Conservation (phyloP, 129 eudicot species). For the Rutidosis leptorrhynchoides region DNA sequence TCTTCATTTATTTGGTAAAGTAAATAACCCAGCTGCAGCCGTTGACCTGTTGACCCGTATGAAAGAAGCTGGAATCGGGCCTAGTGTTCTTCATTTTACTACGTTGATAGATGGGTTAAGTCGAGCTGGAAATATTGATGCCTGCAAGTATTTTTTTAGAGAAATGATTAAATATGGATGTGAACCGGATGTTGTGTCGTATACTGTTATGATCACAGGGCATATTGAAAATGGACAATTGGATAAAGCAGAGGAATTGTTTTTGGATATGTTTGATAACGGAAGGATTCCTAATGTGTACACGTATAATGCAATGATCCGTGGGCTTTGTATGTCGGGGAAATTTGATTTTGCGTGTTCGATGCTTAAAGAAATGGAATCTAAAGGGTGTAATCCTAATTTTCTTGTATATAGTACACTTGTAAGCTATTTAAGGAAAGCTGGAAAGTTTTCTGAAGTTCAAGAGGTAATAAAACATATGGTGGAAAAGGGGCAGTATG, state of each 20-base stretch:
- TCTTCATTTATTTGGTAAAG: conserved; percentile 78
- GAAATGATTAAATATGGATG: conserved; percentile 49
- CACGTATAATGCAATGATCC: conserved; percentile 88
- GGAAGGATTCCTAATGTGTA: conserved; percentile 89
- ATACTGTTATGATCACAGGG: conserved; percentile 84
- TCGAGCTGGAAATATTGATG: conserved; percentile 15
- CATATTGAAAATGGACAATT: conserved; percentile 58
- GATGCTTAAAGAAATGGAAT: conserved; percentile 93
- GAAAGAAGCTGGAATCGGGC: conserved; percentile 71
- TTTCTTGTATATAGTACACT: conserved; percentile 88
- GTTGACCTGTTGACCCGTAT: conserved; percentile 68
- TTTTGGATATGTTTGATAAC: conserved; percentile 53
- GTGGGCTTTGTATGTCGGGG: conserved; percentile 76
- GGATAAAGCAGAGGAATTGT: conserved; percentile 63
- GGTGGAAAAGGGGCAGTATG: conserved; percentile 23
- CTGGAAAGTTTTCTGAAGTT: conserved; percentile 32
- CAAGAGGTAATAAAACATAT: conserved; percentile 30
- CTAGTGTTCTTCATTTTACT: conserved; percentile 79
- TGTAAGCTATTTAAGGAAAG: conserved; percentile 9
- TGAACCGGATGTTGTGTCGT: conserved; percentile 65
- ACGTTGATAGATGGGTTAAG: conserved; percentile 38
- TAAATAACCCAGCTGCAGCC: conserved; percentile 71
- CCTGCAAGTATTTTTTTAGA: conserved; percentile 28
- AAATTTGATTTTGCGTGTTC: conserved; percentile 67
- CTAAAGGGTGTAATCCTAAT: conserved; percentile 81